phyloP scores from a whole-genome alignment of 306 rosid species.

The Mimosa pudica region DNA sequence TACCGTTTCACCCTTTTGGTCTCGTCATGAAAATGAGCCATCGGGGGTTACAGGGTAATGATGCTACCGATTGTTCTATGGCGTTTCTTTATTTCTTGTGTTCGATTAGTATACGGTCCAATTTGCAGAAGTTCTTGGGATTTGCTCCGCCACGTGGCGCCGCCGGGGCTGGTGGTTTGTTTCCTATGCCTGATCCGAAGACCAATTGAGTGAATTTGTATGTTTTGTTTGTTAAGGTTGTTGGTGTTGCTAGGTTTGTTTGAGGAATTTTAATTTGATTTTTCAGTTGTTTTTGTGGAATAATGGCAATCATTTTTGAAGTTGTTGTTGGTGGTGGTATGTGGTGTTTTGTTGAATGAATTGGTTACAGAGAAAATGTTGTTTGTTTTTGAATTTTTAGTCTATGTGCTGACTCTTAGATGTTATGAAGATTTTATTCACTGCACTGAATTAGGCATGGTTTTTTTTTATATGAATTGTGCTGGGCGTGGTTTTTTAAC shows the following conservation, averaged over 20 bases:
- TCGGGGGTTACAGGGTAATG: constrained; percentile 84
- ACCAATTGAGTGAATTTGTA: constrained; percentile 59
- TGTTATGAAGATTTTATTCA: background rate
- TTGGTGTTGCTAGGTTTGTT: constrained; percentile 31
- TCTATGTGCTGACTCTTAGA: background rate
- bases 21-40: constrained; percentile 96
- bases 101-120: constrained; percentile 89
- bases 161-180: constrained; percentile 79
- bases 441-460: background rate
- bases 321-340: too few relatives aligned
- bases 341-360: background rate
- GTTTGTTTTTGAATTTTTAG: background rate
- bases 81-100: constrained; percentile 93
- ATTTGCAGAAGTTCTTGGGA: constrained; percentile 95
- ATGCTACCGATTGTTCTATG: constrained; percentile 95
- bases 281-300: constrained; percentile 34
- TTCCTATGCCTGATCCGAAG: constrained; percentile 97
- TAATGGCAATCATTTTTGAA: constrained; percentile 21
- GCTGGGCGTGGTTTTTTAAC: too few relatives aligned
- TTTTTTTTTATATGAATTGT: background rate
- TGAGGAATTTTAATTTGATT: constrained; percentile 36
- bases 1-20: constrained; percentile 85
- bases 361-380: background rate
- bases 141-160: constrained; percentile 95
- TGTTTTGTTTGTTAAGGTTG: constrained; percentile 8